Base-by-base conservation (phyloP, 306 rosid species). In the Malus domestica region DNA sequence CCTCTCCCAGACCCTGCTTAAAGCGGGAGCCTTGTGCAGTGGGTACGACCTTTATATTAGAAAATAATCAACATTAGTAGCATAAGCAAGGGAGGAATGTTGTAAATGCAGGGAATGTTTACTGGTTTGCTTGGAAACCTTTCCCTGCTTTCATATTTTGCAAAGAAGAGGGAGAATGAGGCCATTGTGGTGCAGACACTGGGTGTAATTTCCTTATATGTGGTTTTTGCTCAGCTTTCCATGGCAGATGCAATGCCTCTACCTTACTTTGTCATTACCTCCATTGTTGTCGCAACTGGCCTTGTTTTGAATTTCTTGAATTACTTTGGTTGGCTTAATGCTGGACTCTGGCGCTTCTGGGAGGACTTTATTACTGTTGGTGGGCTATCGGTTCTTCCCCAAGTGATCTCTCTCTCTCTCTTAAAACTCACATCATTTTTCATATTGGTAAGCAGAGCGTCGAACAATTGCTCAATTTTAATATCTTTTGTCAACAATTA, bases 351-450 rank as follows among this genome's bases (percentile, higher is more conserved):
- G 94, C 69, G 68, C 68, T 67, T 85, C 57, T 93, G 98, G 98
- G 95, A 93, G 84, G 98, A 93, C 71, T 88, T 93, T 81, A 90
- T 93, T 72, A 90, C 96, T 22, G 61, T 93, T 84, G 98, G 95
- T n/a, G 95, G 96, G 60, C 86, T 93, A 73, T 88, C 98, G 8
- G 87, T 84, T 69, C 95, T 93, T 51, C 95, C 96, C 74, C 98
- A 93, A 80, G 97, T 90, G 87, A 85, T 73, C 75, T 73, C 72
- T 82, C 64, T 77, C 52, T 15, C 76, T 8, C 67, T 10, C 67
- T 54, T 80, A 35, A 10, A 38, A 29, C 15, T 54, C 44, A 54
- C 40, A 8, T 70, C 54, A 6, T 35, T 42, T 7, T 68, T 44
- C 67, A 59, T 30, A 32, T 68, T 68, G 62, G 49, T 61, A 27